Conservation (phyloP, 2,329 filamentous ascomycete species). For the Sporothrix euskadiensis region DNA sequence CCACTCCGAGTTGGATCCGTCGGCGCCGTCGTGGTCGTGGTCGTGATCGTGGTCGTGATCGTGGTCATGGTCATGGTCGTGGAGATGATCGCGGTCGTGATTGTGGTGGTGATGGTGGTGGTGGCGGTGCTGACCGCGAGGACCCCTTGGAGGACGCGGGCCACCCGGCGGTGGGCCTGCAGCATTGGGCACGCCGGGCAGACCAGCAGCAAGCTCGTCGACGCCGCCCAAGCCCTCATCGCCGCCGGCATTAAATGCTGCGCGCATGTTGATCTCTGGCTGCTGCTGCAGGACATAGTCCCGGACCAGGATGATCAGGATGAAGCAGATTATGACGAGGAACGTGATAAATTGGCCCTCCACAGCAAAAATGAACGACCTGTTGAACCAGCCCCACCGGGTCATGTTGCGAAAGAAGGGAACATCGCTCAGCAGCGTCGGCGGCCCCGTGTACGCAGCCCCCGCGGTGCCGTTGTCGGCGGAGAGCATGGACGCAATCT, state of each 20-base stretch:
- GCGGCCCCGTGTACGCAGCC: constrained; percentile 33
- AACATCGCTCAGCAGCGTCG: constrained; percentile 59
- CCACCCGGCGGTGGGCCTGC: neutral
- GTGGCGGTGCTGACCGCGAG: neutral
- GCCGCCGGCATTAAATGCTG: constrained; percentile 53
- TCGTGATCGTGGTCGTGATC: neutral
- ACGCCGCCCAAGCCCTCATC: constrained; percentile 1
- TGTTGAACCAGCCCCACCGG: constrained; percentile 70
- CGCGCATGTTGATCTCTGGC: constrained; percentile 82
- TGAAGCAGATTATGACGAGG: constrained; percentile 88
- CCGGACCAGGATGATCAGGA: constrained; percentile 91
- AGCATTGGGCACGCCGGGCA: neutral
- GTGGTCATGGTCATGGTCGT: neutral
- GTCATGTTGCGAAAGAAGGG: constrained; percentile 63
- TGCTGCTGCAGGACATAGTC: constrained; percentile 99
- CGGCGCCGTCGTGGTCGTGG: neutral
- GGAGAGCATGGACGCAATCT: constrained; percentile 30
- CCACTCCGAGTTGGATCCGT: constrained; percentile 22
- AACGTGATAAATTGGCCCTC: constrained; percentile 95
- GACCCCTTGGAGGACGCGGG: neutral
- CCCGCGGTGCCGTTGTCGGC: constrained; percentile 34
- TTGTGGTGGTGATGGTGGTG: neutral
- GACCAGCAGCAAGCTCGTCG: neutral
- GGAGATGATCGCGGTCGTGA: neutral
- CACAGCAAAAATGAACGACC: constrained; percentile 75